These are phyloP conservation scores for Aspergillus spinulosporus DNA, from an alignment of 2,329 filamentous ascomycete species.

Conservation along the genomic window DNA sequence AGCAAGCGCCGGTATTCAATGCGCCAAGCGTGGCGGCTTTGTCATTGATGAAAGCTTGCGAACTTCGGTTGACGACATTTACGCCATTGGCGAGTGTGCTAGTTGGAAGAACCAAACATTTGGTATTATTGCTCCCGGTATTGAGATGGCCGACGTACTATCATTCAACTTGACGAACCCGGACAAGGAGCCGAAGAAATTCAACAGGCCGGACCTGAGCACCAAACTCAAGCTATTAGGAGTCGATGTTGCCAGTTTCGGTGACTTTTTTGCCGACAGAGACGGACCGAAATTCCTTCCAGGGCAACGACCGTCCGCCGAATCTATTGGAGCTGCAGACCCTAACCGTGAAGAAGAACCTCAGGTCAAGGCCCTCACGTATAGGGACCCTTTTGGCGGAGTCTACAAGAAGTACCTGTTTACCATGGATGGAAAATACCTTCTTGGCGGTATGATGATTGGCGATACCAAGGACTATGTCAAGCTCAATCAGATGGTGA, in stretches of 20 bases:
- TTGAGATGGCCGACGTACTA: slow-evolving; percentile 91
- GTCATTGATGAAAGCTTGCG: slow-evolving; percentile 61
- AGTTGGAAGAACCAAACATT: slow-evolving; percentile 87
- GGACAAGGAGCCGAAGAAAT: slow-evolving; percentile 66
- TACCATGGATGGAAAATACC: slow-evolving; percentile 82
- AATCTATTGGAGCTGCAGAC: slow-evolving; percentile 44
- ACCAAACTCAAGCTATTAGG: slow-evolving; percentile 89
- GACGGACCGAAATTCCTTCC: slow-evolving; percentile 79
- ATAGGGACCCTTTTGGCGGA: slow-evolving; percentile 82
- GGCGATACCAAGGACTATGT: slow-evolving; percentile 89
- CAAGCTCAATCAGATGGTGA: slow-evolving; percentile 84
- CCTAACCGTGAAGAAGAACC: slow-evolving; percentile 45
- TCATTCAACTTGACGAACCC: slow-evolving; percentile 87
- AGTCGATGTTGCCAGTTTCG: slow-evolving; percentile 89
- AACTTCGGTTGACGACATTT: slow-evolving; percentile 72
- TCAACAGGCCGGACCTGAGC: slow-evolving; percentile 82
- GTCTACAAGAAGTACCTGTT: slow-evolving; percentile 96
- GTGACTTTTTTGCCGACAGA: slow-evolving; percentile 87
- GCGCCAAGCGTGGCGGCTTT: slow-evolving; percentile 70
- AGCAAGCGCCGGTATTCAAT: slow-evolving; percentile 66
- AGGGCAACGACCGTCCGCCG: slow-evolving; percentile 45
- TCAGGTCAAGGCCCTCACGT: slow-evolving; percentile 78
- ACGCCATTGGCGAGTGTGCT: slow-evolving; percentile 87
- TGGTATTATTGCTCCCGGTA: slow-evolving; percentile 82
- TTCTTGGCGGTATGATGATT: slow-evolving; percentile 97